phyloP scores from a whole-genome alignment of 2,329 filamentous ascomycete species.

The Fonsecaea erecta region DNA sequence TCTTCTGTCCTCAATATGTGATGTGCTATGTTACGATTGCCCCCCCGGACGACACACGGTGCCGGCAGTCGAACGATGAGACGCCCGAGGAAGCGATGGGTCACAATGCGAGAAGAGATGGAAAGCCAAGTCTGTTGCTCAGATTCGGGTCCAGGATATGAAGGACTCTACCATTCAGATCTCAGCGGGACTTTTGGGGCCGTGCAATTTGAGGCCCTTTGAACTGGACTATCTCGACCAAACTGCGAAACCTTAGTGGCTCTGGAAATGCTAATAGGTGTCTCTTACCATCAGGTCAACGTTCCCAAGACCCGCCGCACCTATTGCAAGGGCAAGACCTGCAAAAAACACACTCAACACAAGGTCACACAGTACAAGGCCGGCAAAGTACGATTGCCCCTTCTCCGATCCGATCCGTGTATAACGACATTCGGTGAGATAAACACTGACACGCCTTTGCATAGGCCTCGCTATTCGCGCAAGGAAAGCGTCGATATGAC shows the following conservation, averaged over 20 bases:
- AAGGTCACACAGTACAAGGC: conserved; percentile 97
- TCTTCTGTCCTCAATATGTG: not conserved
- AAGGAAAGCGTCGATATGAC: conserved; percentile 99
- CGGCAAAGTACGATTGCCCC: conserved; percentile 69
- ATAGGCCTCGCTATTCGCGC: conserved; percentile 87
- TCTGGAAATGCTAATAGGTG: conserved; percentile 20
- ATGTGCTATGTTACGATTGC: not conserved
- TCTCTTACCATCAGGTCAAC: conserved; percentile 72
- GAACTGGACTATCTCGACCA: not conserved
- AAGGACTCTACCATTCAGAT: not conserved
- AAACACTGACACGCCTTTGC: conserved; percentile 24
- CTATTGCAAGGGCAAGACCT: conserved; percentile 96
- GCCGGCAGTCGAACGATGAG: not conserved
- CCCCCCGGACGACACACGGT: not conserved
- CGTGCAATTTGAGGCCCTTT: not conserved
- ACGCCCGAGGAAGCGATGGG: not conserved
- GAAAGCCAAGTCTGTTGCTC: not conserved
- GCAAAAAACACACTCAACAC: conserved; percentile 90
- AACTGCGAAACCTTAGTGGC: not conserved
- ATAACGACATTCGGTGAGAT: conserved; percentile 7
- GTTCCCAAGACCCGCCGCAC: conserved; percentile 97
- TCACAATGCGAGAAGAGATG: not conserved
- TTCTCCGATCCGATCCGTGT: conserved; percentile 38
- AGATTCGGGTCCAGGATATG: not conserved
- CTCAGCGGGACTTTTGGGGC: not conserved